Evolutionary conservation across 345 rosid species (phyloP).

Genomic region (Iberis pinnata): DNA sequence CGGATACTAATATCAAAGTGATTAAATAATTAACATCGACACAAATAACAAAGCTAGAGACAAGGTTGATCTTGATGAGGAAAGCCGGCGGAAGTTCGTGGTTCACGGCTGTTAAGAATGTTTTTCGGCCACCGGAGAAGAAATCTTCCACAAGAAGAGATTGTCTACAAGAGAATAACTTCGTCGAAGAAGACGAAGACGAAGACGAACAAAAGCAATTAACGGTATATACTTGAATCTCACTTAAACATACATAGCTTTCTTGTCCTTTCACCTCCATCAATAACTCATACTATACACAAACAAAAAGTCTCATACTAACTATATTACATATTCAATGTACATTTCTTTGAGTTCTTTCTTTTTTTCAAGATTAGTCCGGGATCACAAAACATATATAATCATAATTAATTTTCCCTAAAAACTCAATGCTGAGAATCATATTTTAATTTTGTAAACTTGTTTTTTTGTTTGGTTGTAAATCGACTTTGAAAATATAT

Average conservation of each 20-base stretch:
- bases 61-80: no score
- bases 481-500: no score
- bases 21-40: not conserved
- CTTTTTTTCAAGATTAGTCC: no score
- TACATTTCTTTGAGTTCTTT: no score
- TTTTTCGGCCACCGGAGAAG: conserved; percentile 54
- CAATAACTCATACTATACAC: not conserved
- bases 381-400: no score
- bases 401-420: no score
- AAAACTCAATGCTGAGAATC: no score
- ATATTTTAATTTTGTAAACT: no score
- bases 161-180: conserved; percentile 11
- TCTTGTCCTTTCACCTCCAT: not conserved
- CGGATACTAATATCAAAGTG: not conserved
- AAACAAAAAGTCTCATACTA: not conserved
- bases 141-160: conserved; percentile 43
- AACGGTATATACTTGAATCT: conserved; percentile 9
- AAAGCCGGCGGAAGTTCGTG: conserved; percentile 64
- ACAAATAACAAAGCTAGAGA: not conserved
- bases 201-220: conserved; percentile 47
- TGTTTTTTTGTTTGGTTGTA: no score
- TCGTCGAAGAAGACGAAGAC: conserved; percentile 28
- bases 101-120: conserved; percentile 63
- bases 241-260: not conserved
- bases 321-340: not conserved